Conservation (phyloP, 129 eudicot genomes). For the Rutidosis leptorrhynchoides region DNA sequence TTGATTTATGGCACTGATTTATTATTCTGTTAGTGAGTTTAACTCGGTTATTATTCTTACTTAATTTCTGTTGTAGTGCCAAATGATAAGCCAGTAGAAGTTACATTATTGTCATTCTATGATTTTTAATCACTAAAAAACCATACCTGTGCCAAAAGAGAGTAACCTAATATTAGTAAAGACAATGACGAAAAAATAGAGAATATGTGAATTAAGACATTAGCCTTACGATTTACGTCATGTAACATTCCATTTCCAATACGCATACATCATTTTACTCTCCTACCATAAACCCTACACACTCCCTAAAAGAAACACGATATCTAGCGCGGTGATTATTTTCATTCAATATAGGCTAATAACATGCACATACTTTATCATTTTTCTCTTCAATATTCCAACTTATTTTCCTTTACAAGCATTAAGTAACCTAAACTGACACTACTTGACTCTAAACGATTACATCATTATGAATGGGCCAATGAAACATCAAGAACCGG, state of each 20-base stretch:
- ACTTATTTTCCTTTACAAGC: no score
- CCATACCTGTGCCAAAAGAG: background rate
- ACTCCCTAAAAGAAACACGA: background rate
- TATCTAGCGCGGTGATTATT: background rate
- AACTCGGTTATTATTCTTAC: background rate
- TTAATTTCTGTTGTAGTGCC: background rate
- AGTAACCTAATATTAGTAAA: background rate
- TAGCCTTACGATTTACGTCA: constrained; percentile 4
- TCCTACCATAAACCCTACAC: background rate
- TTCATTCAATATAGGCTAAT: no score
- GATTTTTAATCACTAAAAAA: background rate
- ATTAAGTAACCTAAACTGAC: no score
- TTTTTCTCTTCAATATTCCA: no score
- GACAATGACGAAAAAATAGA: background rate
- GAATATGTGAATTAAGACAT: background rate
- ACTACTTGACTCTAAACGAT: no score
- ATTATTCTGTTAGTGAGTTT: background rate
- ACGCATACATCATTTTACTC: background rate
- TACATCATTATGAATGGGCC: background rate
- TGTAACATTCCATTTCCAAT: background rate
- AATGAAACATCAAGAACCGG: background rate
- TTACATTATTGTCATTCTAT: background rate
- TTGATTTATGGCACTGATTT: background rate
- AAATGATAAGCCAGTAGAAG: background rate
- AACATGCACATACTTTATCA: no score